Conservation (phyloP, 2,329 filamentous ascomycete species). For the Aspergillus awamori region DNA sequence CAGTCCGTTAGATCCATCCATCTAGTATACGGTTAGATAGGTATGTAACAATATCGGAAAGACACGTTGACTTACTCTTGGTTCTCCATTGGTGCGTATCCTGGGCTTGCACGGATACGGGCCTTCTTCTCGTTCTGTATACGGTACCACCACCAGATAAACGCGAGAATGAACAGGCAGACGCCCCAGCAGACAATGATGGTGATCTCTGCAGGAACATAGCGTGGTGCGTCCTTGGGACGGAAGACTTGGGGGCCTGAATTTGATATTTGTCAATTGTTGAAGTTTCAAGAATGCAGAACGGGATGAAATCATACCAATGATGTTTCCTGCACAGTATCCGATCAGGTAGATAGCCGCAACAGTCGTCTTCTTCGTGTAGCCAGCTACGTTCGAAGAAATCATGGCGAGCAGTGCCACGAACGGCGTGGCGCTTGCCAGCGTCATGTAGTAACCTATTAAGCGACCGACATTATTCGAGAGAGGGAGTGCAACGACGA, state of each 20-base stretch:
- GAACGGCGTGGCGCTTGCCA: conserved; percentile 63
- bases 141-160: conserved; percentile 66
- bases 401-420: conserved; percentile 66
- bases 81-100: conserved; percentile 65
- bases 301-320: conserved; percentile 45
- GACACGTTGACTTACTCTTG: conserved; percentile 58
- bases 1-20: conserved; percentile 66
- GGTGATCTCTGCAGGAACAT: conserved; percentile 65
- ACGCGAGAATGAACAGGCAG: conserved; percentile 58
- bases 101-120: conserved; percentile 52
- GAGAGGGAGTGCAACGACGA: conserved; percentile 66
- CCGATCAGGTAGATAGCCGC: conserved; percentile 52
- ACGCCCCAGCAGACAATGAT: conserved; percentile 63
- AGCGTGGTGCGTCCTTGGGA: conserved; percentile 60
- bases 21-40: conserved; percentile 25
- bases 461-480: conserved; percentile 61
- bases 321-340: conserved; percentile 59
- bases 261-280: neutral
- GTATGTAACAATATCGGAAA: neutral
- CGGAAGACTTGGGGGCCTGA: conserved; percentile 60
- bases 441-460: conserved; percentile 67
- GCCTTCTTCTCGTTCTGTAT: conserved; percentile 64
- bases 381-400: conserved; percentile 61
- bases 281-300: neutral
- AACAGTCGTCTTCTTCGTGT: conserved; percentile 58